Evolutionary conservation across 2,329 filamentous ascomycete genomes (phyloP).

Genomic region (Colletotrichum sp.): DNA sequence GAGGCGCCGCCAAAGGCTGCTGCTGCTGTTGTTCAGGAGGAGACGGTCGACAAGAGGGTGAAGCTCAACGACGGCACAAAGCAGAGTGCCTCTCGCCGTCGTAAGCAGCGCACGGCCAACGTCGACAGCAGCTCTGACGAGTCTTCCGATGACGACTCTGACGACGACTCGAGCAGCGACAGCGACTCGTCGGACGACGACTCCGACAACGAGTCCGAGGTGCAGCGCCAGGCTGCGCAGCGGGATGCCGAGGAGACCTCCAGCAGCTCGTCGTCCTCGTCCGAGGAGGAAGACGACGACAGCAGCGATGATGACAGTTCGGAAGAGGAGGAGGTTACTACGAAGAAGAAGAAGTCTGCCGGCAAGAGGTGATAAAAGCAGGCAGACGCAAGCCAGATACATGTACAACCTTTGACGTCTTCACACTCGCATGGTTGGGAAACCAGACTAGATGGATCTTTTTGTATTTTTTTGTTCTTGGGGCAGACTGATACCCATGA

Average conservation of each 20-base stretch:
- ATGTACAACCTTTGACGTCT: background rate
- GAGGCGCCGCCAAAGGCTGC: background rate
- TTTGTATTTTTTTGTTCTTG: background rate
- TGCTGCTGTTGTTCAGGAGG: slow-evolving; percentile 19
- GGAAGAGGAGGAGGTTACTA: slow-evolving; percentile 26
- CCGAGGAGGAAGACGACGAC: slow-evolving; percentile 32
- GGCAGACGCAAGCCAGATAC: background rate
- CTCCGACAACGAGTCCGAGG: slow-evolving; percentile 40
- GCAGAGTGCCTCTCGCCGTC: slow-evolving; percentile 50
- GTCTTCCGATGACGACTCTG: slow-evolving; percentile 28
- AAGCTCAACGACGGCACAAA: slow-evolving; percentile 52
- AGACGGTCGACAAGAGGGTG: slow-evolving; percentile 41
- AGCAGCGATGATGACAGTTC: slow-evolving; percentile 30
- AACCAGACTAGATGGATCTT: background rate
- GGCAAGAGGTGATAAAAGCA: background rate
- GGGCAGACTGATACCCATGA: slow-evolving; percentile 15
- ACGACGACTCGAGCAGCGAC: slow-evolving; percentile 25
- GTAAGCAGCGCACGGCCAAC: slow-evolving; percentile 56
- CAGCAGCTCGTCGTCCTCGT: slow-evolving; percentile 46
- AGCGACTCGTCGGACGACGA: slow-evolving; percentile 37
- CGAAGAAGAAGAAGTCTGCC: background rate
- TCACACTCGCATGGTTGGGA: background rate
- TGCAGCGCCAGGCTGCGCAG: slow-evolving; percentile 34
- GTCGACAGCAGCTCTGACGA: slow-evolving; percentile 45
- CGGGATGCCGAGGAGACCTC: slow-evolving; percentile 39